Evolutionary conservation across 2,329 filamentous ascomycete species (phyloP), one percentile per base, ranked within the genome.

Genomic region (Phialophora chinensis): DNA sequence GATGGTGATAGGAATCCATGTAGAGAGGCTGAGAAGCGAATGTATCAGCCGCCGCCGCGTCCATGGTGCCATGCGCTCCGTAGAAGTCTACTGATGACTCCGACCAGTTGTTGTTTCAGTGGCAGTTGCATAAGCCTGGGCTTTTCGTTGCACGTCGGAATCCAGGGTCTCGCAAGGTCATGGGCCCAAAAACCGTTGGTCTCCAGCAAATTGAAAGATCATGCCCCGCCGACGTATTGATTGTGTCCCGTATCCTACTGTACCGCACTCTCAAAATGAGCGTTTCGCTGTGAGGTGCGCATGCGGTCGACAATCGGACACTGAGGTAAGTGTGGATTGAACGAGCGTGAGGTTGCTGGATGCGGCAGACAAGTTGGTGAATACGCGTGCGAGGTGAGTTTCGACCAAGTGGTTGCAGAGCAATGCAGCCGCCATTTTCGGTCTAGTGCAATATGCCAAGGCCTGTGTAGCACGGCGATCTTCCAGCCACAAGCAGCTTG

Each of bases 31-130:
- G 60, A 65, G 52, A 49, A 66, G 29, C 17, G 67, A 38, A 44
- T 33, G 61, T 58, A 61, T 60, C 54, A 56, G 60, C 68, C 66
- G 63, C 68, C 66, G 65, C 66, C 38, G 42, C 55, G 31, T 60
- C 52, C 60, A 59, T 66, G 54, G 31, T 59, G 66, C 62, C 68
- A 67, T 70, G 29, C 62, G 63, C 58, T 62, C 27, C 25, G 25
- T 23, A n/a, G 53, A 50, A 14, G 25, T 53, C 59, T 38, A 11
- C 47, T n/a, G 38, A n/a, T n/a, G 17, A 44, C 17, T 44, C 38
- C 38, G 17, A 20, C 17, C 6, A 17, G 20, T 14, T 4, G 4
- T n/a, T 44, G 38, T 44, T 44, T n/a, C 38, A 20, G 38, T 11
- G 17, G 17, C 8, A 44, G 17, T 42, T n/a, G 38, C 38, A 44